Base-by-base conservation (phyloP, 2,329 filamentous ascomycete genomes). In the Exophiala dermatitidis region DNA sequence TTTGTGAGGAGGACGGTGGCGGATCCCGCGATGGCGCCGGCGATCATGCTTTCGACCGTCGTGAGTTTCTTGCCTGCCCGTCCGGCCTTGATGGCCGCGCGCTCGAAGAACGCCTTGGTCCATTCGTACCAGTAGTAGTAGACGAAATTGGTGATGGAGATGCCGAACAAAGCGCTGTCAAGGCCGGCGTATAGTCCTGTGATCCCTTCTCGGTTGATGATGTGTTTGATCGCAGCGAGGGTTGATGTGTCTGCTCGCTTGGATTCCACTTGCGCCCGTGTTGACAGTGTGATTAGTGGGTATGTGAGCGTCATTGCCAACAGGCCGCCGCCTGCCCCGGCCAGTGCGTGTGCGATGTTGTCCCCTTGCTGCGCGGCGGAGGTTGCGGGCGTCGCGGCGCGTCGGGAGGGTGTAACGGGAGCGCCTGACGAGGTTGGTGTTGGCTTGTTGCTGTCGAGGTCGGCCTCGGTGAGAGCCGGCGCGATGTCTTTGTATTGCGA, bases 61-160 rank as follows among this genome's bases (percentile, higher is more conserved):
- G 88, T 93, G 68, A 98, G 84, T 69, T 90, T 90, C 72, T 82
- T 85, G 58, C 80, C 83, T 53, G 83, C 80, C 60, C 88, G 83
- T 33, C 86, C 87, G 50, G 86, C 77, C 64, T 82, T 84, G 53
- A 78, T 70, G 43, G 90, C 89, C 6, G 89, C 87, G 60, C 79
- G 74, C 60, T 75, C 89, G 74, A 97, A 96, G 68, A 86, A 86
- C 47, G 85, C 79, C 54, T 90, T 84, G 59, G 90, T 93, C 88
- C 89, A 98, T 75, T 98, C 93, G 73, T 97, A 98, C 91, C 82
- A 98, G 78, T 97, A 98, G 76, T 98, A 98, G 79, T 98, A 98
- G 45, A 98, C 91, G 69, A 98, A 98, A 77, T 98, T 98, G 65
- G 93, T 98, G 63, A 98, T 85, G 71, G 87, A 93, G 76, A 98